phyloP scores from a whole-genome alignment of 345 rosid genomes.

The Arabis alpina region DNA sequence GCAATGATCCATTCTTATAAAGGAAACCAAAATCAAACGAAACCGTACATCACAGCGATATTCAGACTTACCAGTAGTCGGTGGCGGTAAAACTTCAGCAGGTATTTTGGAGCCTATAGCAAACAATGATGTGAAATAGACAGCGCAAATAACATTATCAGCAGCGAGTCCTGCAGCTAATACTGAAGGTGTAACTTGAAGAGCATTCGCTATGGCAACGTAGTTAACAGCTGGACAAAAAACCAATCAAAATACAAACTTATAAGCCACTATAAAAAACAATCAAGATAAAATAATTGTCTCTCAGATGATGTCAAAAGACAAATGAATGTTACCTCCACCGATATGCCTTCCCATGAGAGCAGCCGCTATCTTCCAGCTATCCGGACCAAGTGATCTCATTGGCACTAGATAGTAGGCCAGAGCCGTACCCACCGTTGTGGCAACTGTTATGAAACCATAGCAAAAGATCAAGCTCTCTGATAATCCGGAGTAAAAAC shows the following conservation, averaged over 20 bases:
- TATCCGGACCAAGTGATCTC: conserved; percentile 81
- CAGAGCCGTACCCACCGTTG: conserved; percentile 69
- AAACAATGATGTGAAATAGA: conserved; percentile 76
- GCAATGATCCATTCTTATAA: neutral
- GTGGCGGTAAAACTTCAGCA: conserved; percentile 54
- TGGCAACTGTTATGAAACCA: conserved; percentile 58
- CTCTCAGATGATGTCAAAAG: neutral
- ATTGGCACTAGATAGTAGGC: conserved; percentile 83
- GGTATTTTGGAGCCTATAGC: conserved; percentile 81
- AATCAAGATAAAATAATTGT: neutral
- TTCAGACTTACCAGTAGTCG: conserved; percentile 48
- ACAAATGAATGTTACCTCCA: conserved; percentile 54
- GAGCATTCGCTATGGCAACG: conserved; percentile 80
- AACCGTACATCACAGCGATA: conserved; percentile 9
- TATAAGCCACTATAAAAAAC: conserved; percentile 7
- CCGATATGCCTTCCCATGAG: conserved; percentile 94
- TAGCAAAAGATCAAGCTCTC: conserved; percentile 25
- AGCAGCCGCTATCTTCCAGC: conserved; percentile 96
- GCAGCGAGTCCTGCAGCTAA: conserved; percentile 87
- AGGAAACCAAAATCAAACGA: conserved; percentile 4
- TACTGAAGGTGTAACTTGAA: conserved; percentile 68
- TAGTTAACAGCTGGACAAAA: conserved; percentile 70
- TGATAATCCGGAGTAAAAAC: conserved; percentile 5
- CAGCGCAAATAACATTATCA: conserved; percentile 88
- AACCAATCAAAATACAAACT: conserved; percentile 24